A percentile compares a stretch with the other conserved stretches of the same genome.
These are phyloP conservation scores for Purpureocillium lavendulum DNA, from an alignment of 2,329 filamentous ascomycete genomes.

Conservation along the genomic window DNA sequence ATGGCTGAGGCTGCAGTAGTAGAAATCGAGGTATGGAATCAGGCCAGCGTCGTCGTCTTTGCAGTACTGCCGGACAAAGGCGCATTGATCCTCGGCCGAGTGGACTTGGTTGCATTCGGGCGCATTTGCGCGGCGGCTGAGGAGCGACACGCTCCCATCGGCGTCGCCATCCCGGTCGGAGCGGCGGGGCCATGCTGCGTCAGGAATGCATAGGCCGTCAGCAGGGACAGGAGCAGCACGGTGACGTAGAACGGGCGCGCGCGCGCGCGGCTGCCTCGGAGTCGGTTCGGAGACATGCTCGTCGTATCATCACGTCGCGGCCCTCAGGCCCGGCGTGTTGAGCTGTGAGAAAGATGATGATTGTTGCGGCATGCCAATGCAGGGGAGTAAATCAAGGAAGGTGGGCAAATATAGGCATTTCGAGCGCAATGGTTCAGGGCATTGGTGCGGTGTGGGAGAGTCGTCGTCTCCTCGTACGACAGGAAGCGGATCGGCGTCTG, in stretches of 20 bases:
- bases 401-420: no score
- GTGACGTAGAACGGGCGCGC: conserved; percentile 42
- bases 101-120: conserved; percentile 73
- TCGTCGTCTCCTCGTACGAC: no score
- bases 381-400: no score
- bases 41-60: conserved; percentile 84
- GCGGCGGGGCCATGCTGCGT: conserved; percentile 12
- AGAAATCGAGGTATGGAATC: conserved; percentile 78
- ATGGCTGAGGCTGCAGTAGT: conserved; percentile 71
- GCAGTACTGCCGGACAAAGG: conserved; percentile 76
- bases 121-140: conserved; percentile 19
- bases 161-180: conserved; percentile 3
- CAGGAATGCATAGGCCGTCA: conserved; percentile 37
- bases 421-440: no score
- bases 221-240: conserved; percentile 34
- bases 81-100: conserved; percentile 70
- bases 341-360: background rate
- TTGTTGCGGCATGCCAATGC: no score
- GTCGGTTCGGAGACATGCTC: conserved; percentile 7
- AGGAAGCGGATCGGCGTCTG: no score
- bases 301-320: conserved; percentile 9
- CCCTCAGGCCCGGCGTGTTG: background rate
- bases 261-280: conserved; percentile 28
- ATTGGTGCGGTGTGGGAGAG: no score
- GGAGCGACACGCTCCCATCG: conserved; percentile 9